Evolutionary conservation across 192 early-diverging fungal species (phyloP), one percentile per base, ranked within the genome.

Genomic region (Chytriomyces hyalinus): DNA sequence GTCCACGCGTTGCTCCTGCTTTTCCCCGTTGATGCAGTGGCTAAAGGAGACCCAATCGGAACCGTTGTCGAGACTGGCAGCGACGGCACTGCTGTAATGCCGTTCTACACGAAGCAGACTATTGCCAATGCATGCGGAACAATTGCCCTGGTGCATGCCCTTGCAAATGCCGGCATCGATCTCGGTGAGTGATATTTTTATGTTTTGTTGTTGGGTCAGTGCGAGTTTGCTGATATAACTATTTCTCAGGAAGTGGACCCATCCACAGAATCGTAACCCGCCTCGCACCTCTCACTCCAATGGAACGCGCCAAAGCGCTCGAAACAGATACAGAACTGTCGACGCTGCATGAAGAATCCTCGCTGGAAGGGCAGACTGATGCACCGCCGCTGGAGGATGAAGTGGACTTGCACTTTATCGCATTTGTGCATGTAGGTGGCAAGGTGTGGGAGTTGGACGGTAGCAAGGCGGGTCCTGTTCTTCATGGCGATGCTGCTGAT

Each of bases 71-170:
- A 46, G 45, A n/a, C 53, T 43, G 22, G 0, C 3, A 22, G 11
- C 50, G 65, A 13, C 13, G 28, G 45, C 10, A 20, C 20, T 11
- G 36, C 36, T 36, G 36, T 36, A 4, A 36, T 36, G 36, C 75
- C 75, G n/a, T 89, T 92, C 59, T 97, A 93, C 76, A 91, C 92
- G 76, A 87, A 87, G 17, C 96, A 97, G 82, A 97, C 95, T 2
- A 97, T 96, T 59, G 71, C 84, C 49, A 98, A 97, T 69, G 94
- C 96, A 4, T 98, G 97, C 78, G 97, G 97, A 13, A 97, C 95
- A 6, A 98, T 98, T 83, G 96, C 92, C 3, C 83, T 99, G 7
- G 78, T 99, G 61, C 97, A 99, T 77, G 89, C 96, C 0, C 80
- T 99, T 9, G 90, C 87, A 50, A 98, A 94, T 83, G 91, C 87